Evolutionary conservation across 1,284 basidiomycete genomes (phyloP), one percentile per base, ranked within the genome.

Genomic region (Takashimella tepidaria): DNA sequence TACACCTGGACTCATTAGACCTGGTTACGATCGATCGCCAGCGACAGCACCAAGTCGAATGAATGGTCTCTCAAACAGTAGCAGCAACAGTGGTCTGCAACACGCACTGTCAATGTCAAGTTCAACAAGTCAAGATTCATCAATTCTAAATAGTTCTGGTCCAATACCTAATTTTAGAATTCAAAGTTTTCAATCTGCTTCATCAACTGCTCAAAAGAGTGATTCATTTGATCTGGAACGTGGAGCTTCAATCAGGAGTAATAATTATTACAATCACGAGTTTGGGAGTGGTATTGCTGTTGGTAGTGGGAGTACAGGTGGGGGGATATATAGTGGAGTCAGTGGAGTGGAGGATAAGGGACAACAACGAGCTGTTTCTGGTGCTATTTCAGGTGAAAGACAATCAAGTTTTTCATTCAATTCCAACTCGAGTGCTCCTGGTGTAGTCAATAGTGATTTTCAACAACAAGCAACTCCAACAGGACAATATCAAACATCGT

Each of bases 201-300:
- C 64, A 8, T 68, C 70, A 4, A 62, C 61, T 13, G 60, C 56
- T 37, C 49, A 64, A 49, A 62, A 63, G 23, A 62, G 57, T 21
- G 72, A 73, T 49, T 66, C 67, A 13, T 74, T 74, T 45, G 70
- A 73, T 40, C 63, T 73, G 13, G 72, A 74, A 47, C 63, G 71
- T 27, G 67, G 68, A 51, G 60, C 65, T 2, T 60, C 59, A 16
- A 37, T 37, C 8, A 37, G 31, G 31, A 37, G 31, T 37, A 37
- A 37, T 37, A 37, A 37, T 37, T 8, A 37, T 16, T 8, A 16
- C n/a, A n/a, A n/a, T n/a, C 10, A 37, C 31, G 31, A 37, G 31
- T 37, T 8, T 16, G 31, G 31, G 31, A 37, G 8, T 8, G 31
- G 31, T 37, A 16, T 16, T 8, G 31, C 10, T 8, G 31, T 8